Base-by-base conservation (phyloP, 2,329 filamentous ascomycete species). In the Aspergillus sp. region DNA sequence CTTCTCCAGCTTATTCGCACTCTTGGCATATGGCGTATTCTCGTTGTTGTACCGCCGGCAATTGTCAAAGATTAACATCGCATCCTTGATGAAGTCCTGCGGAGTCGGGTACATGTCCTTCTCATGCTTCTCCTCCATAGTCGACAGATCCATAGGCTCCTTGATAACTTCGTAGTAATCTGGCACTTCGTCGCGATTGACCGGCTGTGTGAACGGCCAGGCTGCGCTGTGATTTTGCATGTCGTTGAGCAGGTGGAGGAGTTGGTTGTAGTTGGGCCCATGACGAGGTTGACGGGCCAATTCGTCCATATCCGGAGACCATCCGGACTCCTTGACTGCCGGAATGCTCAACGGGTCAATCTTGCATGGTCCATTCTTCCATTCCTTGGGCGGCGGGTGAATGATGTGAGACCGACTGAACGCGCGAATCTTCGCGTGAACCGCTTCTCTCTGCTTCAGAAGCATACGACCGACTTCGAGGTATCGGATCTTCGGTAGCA, bases 121-220 rank as follows among this genome's bases (percentile, higher is more conserved):
- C 66, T 97, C 92, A 58, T 96, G 87, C 73, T 95, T 95, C 61
- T 84, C 85, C 73, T 97, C 94, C 93, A 99, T 97, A 17, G 92
- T 96, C 45, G 84, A 87, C 45, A 96, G 79, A 68, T 96, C 94
- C 94, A 99, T 99, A 33, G 94, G 94, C 70, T 96, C 89, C 68
- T 92, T 92, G 77, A 99, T 99, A 55, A 97, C 92, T 54, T 96
- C 90, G 77, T 97, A 97, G 75, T 99, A 99, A 71, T 99, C 94
- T n/a, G 90, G 86, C 0, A 99, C 94, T 60, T 97, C 94, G 64
- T 99, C 94, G 60, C 88, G 86, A 69, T 95, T 96, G 60, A 99
- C 94, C 0, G 94, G 93, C 22, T 90, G 84, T 30, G 94, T 82
- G 78, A 99, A 99, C 0, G 94, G 94, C 94, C 94, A 99, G 0